These are phyloP conservation scores for Cercis canadensis DNA, from an alignment of 306 rosid species.

Conservation along the genomic window DNA sequence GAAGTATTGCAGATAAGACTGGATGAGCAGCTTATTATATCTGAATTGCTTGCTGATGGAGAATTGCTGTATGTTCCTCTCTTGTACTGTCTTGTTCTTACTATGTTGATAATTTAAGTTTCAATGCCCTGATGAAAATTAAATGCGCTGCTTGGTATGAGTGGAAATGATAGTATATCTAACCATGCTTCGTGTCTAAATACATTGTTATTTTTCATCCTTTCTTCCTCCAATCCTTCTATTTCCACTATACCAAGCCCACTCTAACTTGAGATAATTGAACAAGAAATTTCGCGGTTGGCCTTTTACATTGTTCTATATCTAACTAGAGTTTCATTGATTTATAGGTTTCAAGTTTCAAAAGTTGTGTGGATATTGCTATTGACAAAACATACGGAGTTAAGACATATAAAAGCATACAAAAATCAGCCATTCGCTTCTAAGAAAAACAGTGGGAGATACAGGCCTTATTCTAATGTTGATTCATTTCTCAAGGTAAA, in stretches of 20 bases:
- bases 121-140: no score
- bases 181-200: no score
- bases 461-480: slow-evolving; percentile 65
- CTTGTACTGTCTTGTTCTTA: no score
- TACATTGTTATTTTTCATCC: not conserved
- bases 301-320: slow-evolving; percentile 18
- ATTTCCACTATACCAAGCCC: no score
- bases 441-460: slow-evolving; percentile 52
- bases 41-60: slow-evolving; percentile 62
- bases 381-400: slow-evolving; percentile 46
- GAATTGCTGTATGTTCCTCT: slow-evolving; percentile 52
- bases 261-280: not conserved
- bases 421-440: slow-evolving; percentile 48
- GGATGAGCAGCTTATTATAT: slow-evolving; percentile 43
- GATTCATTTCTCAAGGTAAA: slow-evolving; percentile 65
- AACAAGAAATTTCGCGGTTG: slow-evolving; percentile 9
- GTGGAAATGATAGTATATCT: no score
- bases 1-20: slow-evolving; percentile 61
- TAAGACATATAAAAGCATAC: slow-evolving; percentile 44
- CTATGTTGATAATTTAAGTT: no score
- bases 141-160: no score
- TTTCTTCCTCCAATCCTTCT: not conserved
- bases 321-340: slow-evolving; percentile 15
- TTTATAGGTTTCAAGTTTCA: slow-evolving; percentile 57
- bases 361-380: slow-evolving; percentile 56